A percentile compares a stretch with the other conserved stretches of the same genome.
Evolutionary conservation across 192 early-diverging fungal genomes (phyloP).

Genomic region (Chytriomyces confervae): DNA sequence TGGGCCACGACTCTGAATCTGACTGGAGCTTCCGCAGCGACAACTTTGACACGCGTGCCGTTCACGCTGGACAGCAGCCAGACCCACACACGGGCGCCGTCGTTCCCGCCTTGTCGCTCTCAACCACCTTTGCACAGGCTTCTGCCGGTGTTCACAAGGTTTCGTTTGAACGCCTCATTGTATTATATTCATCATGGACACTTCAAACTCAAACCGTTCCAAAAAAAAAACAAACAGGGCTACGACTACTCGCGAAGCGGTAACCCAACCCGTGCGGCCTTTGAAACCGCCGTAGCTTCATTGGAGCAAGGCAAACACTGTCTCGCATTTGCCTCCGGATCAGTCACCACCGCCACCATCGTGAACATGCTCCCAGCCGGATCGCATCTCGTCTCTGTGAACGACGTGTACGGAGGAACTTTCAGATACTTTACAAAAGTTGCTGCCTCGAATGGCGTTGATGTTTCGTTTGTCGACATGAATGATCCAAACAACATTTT

Average conservation of each 20-base stretch:
- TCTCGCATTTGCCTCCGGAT: constrained; percentile 75
- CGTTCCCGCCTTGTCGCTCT: constrained; percentile 92
- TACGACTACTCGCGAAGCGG: constrained; percentile 96
- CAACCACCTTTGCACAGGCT: constrained; percentile 95
- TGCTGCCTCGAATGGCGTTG: constrained; percentile 69
- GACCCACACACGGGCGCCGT: constrained; percentile 96
- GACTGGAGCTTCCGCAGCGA: constrained; percentile 23
- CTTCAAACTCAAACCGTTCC: constrained; percentile 82
- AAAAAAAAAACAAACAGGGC: no score
- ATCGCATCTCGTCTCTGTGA: constrained; percentile 87
- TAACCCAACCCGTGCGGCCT: constrained; percentile 91
- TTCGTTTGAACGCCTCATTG: constrained; percentile 47
- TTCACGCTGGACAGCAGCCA: constrained; percentile 90
- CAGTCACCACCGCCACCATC: constrained; percentile 88
- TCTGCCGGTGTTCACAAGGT: constrained; percentile 86
- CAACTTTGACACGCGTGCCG: constrained; percentile 87
- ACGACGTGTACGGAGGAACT: constrained; percentile 93
- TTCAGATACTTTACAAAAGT: constrained; percentile 62
- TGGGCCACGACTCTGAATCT: neutral
- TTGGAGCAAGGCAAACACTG: constrained; percentile 90
- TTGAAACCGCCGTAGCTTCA: constrained; percentile 89
- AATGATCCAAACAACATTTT: constrained; percentile 64
- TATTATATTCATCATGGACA: constrained; percentile 83
- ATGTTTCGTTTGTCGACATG: constrained; percentile 90
- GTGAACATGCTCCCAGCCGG: constrained; percentile 78